Conservation (phyloP, 768 basidiomycete species). For the Piloderma croceum region DNA sequence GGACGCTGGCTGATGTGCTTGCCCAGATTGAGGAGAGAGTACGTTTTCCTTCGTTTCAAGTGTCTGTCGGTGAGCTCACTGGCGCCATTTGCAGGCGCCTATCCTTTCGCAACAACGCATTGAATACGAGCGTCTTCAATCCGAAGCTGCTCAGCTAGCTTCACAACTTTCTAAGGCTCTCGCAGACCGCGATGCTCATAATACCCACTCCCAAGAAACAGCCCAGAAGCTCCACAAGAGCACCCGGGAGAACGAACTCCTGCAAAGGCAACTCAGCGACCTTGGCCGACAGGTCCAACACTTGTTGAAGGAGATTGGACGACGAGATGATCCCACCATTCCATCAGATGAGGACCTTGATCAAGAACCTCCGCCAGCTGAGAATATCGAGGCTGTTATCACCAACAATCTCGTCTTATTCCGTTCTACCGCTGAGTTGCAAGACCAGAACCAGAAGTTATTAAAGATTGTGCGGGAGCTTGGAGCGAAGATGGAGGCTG, state of each 20-base stretch:
- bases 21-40: constrained; percentile 90
- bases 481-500: constrained; percentile 77
- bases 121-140: constrained; percentile 81
- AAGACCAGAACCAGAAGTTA: constrained; percentile 87
- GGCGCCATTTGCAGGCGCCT: constrained; percentile 60
- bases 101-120: constrained; percentile 82
- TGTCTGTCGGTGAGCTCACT: constrained; percentile 1
- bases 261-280: constrained; percentile 74
- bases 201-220: constrained; percentile 48
- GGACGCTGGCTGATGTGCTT: constrained; percentile 71
- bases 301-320: constrained; percentile 72
- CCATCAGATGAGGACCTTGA: constrained; percentile 61
- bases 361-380: constrained; percentile 37
- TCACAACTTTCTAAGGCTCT: constrained; percentile 73
- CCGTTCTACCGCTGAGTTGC: constrained; percentile 71
- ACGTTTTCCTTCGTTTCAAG: constrained; percentile 22
- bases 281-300: constrained; percentile 79
- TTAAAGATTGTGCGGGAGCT: constrained; percentile 80
- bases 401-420: constrained; percentile 86
- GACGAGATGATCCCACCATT: constrained; percentile 79
- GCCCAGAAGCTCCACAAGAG: constrained; percentile 58
- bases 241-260: constrained; percentile 56
- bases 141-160: constrained; percentile 76
- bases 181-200: constrained; percentile 65
- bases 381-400: constrained; percentile 74